A percentile compares a stretch with the other conserved stretches of the same genome.
Evolutionary conservation across 305 asterid species (phyloP).

Genomic region (Solanum aculeatissimum): DNA sequence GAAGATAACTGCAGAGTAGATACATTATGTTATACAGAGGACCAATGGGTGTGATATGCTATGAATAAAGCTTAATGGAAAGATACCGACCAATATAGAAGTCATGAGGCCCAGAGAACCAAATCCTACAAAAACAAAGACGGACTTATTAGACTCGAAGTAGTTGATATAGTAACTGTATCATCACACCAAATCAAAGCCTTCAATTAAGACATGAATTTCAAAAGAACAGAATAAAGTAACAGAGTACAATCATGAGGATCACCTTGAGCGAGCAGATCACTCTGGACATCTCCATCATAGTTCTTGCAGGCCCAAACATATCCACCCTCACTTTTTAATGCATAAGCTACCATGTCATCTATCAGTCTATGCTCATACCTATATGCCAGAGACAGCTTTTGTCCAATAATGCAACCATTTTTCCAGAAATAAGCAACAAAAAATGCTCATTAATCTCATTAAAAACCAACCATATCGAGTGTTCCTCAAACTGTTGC

Average conservation of each 20-base stretch:
- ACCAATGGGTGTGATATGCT: background rate
- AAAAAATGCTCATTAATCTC: background rate
- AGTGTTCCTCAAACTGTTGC: constrained; percentile 61
- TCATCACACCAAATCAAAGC: background rate
- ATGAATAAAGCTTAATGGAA: background rate
- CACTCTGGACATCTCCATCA: constrained; percentile 95
- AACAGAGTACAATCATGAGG: background rate
- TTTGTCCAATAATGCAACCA: background rate
- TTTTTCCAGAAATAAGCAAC: background rate
- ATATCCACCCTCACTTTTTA: constrained; percentile 88
- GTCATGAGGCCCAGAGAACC: constrained; percentile 96
- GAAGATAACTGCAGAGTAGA: constrained; percentile 59
- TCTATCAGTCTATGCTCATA: constrained; percentile 93
- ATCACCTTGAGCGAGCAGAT: constrained; percentile 93
- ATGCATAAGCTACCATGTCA: constrained; percentile 94
- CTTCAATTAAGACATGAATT: background rate
- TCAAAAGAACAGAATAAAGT: background rate
- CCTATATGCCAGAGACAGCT: constrained; percentile 28
- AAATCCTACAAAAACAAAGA: constrained; percentile 44
- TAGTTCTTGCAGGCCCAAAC: constrained; percentile 99
- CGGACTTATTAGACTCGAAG: background rate
- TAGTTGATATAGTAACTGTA: background rate
- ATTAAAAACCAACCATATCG: constrained; percentile 42
- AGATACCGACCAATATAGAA: constrained; percentile 57
- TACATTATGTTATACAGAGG: background rate